Conservation (phyloP, 768 basidiomycete genomes). For the Naganishia onofrii region DNA sequence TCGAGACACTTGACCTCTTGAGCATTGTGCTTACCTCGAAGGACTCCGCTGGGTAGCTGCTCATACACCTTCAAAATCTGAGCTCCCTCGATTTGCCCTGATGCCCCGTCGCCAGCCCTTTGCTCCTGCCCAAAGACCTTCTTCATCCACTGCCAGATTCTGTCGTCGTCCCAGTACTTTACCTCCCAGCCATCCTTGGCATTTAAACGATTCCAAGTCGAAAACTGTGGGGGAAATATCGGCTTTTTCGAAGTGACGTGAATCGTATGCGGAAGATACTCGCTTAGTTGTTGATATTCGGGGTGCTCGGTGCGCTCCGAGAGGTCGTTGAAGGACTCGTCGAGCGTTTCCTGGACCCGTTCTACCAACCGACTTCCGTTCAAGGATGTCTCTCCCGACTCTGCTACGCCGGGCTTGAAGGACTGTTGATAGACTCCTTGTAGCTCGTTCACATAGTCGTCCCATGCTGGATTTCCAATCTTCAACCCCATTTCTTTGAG, state of each 20-base stretch:
- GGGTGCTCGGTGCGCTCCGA: background rate
- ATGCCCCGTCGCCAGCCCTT: background rate
- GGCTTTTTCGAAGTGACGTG: constrained; percentile 35
- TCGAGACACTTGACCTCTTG: no score
- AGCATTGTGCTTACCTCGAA: constrained; percentile 31
- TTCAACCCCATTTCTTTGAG: background rate
- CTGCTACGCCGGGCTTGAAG: background rate
- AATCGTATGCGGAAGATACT: constrained; percentile 33
- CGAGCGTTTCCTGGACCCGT: background rate
- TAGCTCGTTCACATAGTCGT: background rate
- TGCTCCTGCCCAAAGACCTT: background rate
- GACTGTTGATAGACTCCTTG: background rate
- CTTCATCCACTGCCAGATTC: constrained; percentile 35
- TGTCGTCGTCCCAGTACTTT: constrained; percentile 32
- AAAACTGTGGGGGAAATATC: constrained; percentile 36
- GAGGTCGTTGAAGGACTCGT: background rate
- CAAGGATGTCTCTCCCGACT: no score
- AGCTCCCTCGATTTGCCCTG: background rate
- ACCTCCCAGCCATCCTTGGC: constrained; percentile 31
- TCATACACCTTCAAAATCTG: constrained; percentile 30
- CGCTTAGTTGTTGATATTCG: background rate
- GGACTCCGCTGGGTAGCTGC: constrained; percentile 23
- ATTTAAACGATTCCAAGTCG: constrained; percentile 33
- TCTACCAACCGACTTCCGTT: background rate
- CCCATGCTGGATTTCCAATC: constrained; percentile 7